These are phyloP conservation scores for Pouteria glomerata DNA, from an alignment of 148 eudicot genomes.

Conservation along the genomic window DNA sequence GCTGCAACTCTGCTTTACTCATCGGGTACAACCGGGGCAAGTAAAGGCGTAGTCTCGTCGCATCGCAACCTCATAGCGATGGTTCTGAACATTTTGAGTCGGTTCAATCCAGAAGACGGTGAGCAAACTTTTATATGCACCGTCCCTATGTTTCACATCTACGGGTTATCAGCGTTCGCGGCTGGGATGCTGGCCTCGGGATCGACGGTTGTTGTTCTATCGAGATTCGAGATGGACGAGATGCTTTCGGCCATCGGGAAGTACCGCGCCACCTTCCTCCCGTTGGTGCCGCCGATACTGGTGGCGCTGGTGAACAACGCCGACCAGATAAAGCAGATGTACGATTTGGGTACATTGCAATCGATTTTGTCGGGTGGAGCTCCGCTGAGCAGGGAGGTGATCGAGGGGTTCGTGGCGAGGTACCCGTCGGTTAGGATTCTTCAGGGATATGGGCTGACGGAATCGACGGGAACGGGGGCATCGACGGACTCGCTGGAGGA, in stretches of 20 bases:
- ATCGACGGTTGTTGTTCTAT: conserved; percentile 64
- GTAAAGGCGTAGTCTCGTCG: conserved; percentile 88
- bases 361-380: conserved; percentile 75
- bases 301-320: conserved; percentile 78
- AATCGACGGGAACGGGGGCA: conserved; percentile 76
- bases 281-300: conserved; percentile 85
- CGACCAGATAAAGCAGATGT: conserved; percentile 37
- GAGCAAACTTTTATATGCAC: conserved; percentile 59
- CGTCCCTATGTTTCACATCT: conserved; percentile 94
- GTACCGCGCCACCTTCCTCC: conserved; percentile 59
- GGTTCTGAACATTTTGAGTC: conserved; percentile 47
- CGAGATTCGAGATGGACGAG: conserved; percentile 81
- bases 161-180: conserved; percentile 76
- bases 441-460: conserved; percentile 93
- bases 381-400: conserved; percentile 81
- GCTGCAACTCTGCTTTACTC: conserved; percentile 83
- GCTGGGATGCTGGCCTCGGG: conserved; percentile 69
- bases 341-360: conserved; percentile 45
- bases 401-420: conserved; percentile 68
- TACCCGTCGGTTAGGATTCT: conserved; percentile 54
- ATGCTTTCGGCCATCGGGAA: conserved; percentile 57
- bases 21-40: conserved; percentile 89
- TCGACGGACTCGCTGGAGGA: conserved; percentile 77
- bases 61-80: conserved; percentile 76
- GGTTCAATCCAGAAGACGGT: conserved; percentile 34